These are phyloP conservation scores for Nicotiana tomentosiformis DNA, from an alignment of 257 asterid species.

Conservation along the genomic window DNA sequence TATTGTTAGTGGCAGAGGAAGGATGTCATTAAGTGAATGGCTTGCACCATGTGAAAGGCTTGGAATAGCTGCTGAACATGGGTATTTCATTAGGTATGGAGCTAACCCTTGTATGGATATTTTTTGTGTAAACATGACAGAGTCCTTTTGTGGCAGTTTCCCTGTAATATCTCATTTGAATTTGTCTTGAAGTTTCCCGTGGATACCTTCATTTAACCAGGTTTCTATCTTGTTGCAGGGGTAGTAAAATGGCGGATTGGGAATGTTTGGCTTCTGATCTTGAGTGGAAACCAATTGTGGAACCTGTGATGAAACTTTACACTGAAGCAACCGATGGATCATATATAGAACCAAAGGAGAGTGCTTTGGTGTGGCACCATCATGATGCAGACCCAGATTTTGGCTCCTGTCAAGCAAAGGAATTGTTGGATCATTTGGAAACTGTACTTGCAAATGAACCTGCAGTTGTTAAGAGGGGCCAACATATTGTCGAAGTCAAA, in stretches of 20 bases:
- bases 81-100: conserved; percentile 63
- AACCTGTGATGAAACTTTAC: conserved; percentile 73
- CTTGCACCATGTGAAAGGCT: conserved; percentile 66
- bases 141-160: neutral
- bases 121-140: neutral
- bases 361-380: conserved; percentile 93
- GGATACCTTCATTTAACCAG: neutral
- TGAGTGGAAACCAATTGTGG: conserved; percentile 81
- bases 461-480: conserved; percentile 85
- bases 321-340: conserved; percentile 93
- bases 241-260: conserved; percentile 58
- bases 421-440: conserved; percentile 72
- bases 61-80: conserved; percentile 93
- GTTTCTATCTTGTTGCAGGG: conserved; percentile 34
- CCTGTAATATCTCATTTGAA: neutral
- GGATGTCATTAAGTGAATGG: conserved; percentile 61
- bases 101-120: neutral
- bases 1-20: conserved; percentile 86
- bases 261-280: conserved; percentile 61
- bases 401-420: conserved; percentile 88
- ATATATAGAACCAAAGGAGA: conserved; percentile 74
- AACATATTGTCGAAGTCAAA: conserved; percentile 87
- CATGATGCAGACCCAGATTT: conserved; percentile 80
- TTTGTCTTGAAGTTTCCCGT: neutral
- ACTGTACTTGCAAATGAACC: conserved; percentile 88